Conservation (phyloP, 441 rosid species). For the Gossypium lobatum region DNA sequence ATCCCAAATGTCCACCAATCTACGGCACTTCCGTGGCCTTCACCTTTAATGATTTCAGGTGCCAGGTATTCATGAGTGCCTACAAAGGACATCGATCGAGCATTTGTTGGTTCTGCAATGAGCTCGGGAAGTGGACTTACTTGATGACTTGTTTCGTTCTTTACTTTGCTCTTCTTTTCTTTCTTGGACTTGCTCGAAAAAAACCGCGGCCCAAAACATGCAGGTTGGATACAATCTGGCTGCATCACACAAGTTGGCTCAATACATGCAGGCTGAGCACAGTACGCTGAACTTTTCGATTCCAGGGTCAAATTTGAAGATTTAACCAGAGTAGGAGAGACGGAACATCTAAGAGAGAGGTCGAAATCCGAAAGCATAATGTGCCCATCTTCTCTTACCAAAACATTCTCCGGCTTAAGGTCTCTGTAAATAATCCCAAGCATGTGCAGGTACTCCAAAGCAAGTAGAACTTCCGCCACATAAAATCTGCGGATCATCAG, state of each 20-base stretch:
- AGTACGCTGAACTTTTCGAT: slow-evolving; percentile 57
- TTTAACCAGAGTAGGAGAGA: slow-evolving; percentile 73
- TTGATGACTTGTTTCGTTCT: slow-evolving; percentile 46
- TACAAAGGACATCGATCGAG: slow-evolving; percentile 82
- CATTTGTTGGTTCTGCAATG: slow-evolving; percentile 81
- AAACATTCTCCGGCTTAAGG: slow-evolving; percentile 86
- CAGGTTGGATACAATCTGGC: slow-evolving; percentile 74
- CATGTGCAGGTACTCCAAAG: slow-evolving; percentile 91
- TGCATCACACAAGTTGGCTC: slow-evolving; percentile 68
- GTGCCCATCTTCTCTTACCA: slow-evolving; percentile 91
- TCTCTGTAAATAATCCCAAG: slow-evolving; percentile 92
- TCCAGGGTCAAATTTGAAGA: slow-evolving; percentile 44
- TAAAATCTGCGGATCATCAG: slow-evolving; percentile 51
- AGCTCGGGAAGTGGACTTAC: slow-evolving; percentile 84
- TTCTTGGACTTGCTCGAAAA: slow-evolving; percentile 46
- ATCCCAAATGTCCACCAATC: slow-evolving; percentile 93
- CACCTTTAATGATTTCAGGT: slow-evolving; percentile 82
- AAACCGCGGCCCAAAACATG: slow-evolving; percentile 66
- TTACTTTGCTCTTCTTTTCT: slow-evolving; percentile 42
- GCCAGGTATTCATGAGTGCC: slow-evolving; percentile 91
- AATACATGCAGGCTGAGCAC: slow-evolving; percentile 70
- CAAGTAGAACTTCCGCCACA: slow-evolving; percentile 84
- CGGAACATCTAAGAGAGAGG: slow-evolving; percentile 77
- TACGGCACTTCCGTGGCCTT: slow-evolving; percentile 88
- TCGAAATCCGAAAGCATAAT: slow-evolving; percentile 93